Evolutionary conservation across 2,329 filamentous ascomycete genomes (phyloP), one percentile per base, ranked within the genome.

Genomic region (Coleophoma eucalyptorum): DNA sequence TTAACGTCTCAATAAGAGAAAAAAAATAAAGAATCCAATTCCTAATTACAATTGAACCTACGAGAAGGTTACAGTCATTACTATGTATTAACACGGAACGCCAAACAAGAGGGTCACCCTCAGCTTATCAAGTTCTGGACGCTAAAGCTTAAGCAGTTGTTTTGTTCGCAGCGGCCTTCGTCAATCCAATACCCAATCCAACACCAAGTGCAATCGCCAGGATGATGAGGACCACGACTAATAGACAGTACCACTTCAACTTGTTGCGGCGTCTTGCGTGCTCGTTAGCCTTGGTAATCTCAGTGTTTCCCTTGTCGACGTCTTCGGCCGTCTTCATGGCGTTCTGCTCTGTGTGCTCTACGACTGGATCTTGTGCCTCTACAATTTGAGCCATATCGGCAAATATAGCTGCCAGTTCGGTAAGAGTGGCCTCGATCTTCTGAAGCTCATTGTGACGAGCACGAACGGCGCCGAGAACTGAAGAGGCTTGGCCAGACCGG

Each of bases 391-490:
- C 86, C 55, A 94, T 81, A 62, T 92, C 84, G 58, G 84, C 75
- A 74, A 90, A 91, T 60, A 93, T 78, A 44, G 78, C 66, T 21
- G 82, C 78, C 40, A 93, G 79, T 67, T 93, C 86, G 34, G 74
- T 72, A 57, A 93, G 78, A 5, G 87, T 90, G 65, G 81, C 77
- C 69, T 93, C 88, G 60, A 94, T 93, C 68, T 82, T 83, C 71
- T 89, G 81, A 56, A 93, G 84, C 71, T 93, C 89, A 65, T 88
- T 89, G 75, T 93, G 89, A 50, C 89, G 87, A 35, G 87, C 88
- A 58, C 87, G 86, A 37, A 93, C 89, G 56, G 87, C 86, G 57
- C 87, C 87, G 46, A 93, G 82, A 7, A 90, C 83, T 15, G 84
- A 84, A 46, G 78, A 81, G 40, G 87, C 89, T 64, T 89, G 86